Evolutionary conservation across 176 grass and related monocot genomes (phyloP), one percentile per base, ranked within the genome.

Genomic region (Juncus inflexus): DNA sequence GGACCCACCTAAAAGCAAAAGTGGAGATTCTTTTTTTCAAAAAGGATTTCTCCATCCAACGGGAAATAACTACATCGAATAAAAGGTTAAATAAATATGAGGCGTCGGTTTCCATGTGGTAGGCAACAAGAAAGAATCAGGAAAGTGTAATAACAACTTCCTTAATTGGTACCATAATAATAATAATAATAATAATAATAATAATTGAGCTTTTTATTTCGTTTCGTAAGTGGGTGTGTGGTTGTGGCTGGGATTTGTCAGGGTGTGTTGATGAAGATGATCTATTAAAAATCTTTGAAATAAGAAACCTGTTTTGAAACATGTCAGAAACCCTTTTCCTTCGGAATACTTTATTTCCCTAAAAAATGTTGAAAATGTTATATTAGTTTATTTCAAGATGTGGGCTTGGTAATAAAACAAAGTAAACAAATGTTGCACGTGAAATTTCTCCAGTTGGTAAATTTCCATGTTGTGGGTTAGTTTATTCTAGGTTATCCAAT

Each of bases 381-480:
- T 28, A 28, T 28, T 28, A 28, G 19, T 28, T 28, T 28, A 28
- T 28, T 28, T 28, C 19, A 28, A 28, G 19, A 28, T 28, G 19
- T 28, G 19, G 19, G 19, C 19, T 28, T 0, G 19, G 19, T 28
- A 28, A 28, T 28, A 28, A 28, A 28, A 28, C 19, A 28, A 1
- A 28, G 19, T 28, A 9, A 69, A 69, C 50, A 55, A 65, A 65
- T 53, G 66, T 55, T 55, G 38, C 66, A 69, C 66, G 51, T 69
- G 66, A 15, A n/a, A 16, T 41, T 47, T 69, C 50, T 40, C 19
- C 19, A 28, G 19, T 28, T 28, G 19, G 19, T 28, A 28, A 28
- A 28, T 28, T 28, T 28, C 19, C 19, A 28, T 28, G 19, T 28
- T 28, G 19, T 28, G 19, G 19, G 19, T 28, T 1, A 52, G 52